Evolutionary conservation across 768 basidiomycete genomes (phyloP).

Genomic region (Vararia minispora): DNA sequence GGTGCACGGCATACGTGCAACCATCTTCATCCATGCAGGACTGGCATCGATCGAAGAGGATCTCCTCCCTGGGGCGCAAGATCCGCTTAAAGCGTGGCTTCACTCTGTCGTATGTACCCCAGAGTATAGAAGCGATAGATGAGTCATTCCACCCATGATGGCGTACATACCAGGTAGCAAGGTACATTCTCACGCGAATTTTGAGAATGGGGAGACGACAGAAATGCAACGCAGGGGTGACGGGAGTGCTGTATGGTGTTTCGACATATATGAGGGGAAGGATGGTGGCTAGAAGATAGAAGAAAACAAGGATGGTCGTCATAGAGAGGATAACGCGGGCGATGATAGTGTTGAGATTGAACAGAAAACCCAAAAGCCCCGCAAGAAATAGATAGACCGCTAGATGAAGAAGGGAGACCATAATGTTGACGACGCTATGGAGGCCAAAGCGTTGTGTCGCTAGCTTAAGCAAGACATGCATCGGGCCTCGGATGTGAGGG

Average conservation of each 20-base stretch:
- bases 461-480: constrained; percentile 3
- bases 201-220: no score
- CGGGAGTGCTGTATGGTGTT: constrained; percentile 5
- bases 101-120: no score
- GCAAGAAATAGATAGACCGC: constrained; percentile 7
- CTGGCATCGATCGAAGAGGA: no score
- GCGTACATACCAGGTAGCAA: no score
- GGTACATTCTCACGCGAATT: no score
- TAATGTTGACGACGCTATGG: not conserved
- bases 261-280: constrained; percentile 1
- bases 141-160: no score
- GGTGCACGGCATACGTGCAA: no score
- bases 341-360: constrained; percentile 4
- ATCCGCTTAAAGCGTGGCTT: no score
- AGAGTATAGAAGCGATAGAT: no score
- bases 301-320: not conserved
- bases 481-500: constrained; percentile 6
- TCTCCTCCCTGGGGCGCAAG: no score
- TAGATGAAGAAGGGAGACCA: constrained; percentile 4
- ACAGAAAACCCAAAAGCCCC: constrained; percentile 8
- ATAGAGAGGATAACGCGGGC: constrained; percentile 1
- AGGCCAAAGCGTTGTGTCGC: constrained; percentile 2
- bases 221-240: no score
- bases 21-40: no score
- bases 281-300: constrained; percentile 4